These are phyloP conservation scores for Neoboletus subvelutipes DNA, from an alignment of 768 basidiomycete genomes.

Conservation along the genomic window DNA sequence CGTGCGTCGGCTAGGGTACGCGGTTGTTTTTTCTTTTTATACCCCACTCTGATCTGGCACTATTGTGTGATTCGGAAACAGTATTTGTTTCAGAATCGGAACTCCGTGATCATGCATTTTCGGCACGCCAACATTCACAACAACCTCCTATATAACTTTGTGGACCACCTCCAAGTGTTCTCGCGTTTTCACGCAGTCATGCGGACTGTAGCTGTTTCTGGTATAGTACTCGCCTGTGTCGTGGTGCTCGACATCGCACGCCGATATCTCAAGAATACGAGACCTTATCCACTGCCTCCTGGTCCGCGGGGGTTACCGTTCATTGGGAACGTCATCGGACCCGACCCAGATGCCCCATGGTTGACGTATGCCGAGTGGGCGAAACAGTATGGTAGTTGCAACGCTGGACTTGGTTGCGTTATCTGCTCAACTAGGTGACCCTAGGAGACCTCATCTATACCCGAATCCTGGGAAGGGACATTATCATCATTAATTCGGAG, in stretches of 20 bases:
- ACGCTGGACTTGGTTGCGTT: not conserved
- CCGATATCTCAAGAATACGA: constrained; percentile 6
- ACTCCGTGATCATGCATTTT: not conserved
- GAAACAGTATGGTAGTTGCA: constrained; percentile 32
- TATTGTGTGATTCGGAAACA: not conserved
- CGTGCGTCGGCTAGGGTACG: not conserved
- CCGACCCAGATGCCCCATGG: constrained; percentile 36
- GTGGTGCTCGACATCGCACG: constrained; percentile 10
- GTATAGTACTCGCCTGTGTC: constrained; percentile 6
- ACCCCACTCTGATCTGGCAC: not conserved
- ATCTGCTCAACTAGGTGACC: not conserved
- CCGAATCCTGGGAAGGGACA: constrained; percentile 42
- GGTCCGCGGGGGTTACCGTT: constrained; percentile 39
- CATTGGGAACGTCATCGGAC: constrained; percentile 38
- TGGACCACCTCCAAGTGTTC: not conserved
- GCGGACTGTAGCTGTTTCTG: constrained; percentile 2
- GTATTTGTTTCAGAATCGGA: not conserved
- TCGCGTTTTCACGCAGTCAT: constrained; percentile 1
- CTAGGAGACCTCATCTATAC: constrained; percentile 50
- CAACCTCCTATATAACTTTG: not conserved
- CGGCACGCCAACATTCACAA: not conserved
- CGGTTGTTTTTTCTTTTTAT: not conserved
- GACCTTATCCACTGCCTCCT: constrained; percentile 32
- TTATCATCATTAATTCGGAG: constrained; percentile 48
- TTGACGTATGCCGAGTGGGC: constrained; percentile 40